phyloP scores from a whole-genome alignment of 2,329 filamentous ascomycete genomes.

The Alternaria gaisen region DNA sequence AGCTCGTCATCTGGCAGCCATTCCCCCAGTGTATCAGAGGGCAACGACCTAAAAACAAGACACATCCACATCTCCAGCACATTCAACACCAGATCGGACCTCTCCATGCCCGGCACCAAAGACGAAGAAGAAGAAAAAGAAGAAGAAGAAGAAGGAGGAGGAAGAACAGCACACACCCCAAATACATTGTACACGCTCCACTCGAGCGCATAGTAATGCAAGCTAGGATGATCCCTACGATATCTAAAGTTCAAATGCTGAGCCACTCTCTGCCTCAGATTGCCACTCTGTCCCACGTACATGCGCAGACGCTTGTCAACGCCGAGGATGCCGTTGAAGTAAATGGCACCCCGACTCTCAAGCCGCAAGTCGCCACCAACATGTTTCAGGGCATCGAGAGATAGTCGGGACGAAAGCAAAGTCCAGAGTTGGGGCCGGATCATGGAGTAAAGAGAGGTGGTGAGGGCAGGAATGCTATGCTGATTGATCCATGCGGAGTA shows the following conservation, averaged over 20 bases:
- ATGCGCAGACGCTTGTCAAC: conserved; percentile 35
- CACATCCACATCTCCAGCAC: conserved; percentile 50
- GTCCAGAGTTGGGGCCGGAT: conserved; percentile 36
- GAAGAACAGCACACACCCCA: conserved; percentile 5
- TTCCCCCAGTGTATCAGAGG: conserved; percentile 22
- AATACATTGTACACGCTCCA: conserved; percentile 40
- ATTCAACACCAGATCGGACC: conserved; percentile 39
- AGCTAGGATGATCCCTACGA: conserved; percentile 43
- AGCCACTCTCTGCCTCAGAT: conserved; percentile 34
- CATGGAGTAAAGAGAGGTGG: conserved; percentile 28
- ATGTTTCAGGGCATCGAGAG: conserved; percentile 33
- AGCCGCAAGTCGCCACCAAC: conserved; percentile 36
- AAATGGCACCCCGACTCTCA: conserved; percentile 32
- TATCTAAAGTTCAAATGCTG: conserved; percentile 49
- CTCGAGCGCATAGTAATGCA: conserved; percentile 48
- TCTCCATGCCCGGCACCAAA: conserved; percentile 36
- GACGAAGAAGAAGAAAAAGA: too few species aligned
- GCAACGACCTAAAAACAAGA: conserved; percentile 43
- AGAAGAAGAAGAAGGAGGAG: too few species aligned
- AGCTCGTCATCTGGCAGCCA: conserved; percentile 32
- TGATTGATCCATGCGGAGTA: conserved; percentile 33
- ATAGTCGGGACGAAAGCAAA: conserved; percentile 30
- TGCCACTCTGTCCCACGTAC: conserved; percentile 46
- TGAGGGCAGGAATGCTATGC: conserved; percentile 26
- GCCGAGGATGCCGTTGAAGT: conserved; percentile 37